phyloP scores from a whole-genome alignment of 225 moss, liverwort and hornwort species.

The Climacium dendroides region DNA sequence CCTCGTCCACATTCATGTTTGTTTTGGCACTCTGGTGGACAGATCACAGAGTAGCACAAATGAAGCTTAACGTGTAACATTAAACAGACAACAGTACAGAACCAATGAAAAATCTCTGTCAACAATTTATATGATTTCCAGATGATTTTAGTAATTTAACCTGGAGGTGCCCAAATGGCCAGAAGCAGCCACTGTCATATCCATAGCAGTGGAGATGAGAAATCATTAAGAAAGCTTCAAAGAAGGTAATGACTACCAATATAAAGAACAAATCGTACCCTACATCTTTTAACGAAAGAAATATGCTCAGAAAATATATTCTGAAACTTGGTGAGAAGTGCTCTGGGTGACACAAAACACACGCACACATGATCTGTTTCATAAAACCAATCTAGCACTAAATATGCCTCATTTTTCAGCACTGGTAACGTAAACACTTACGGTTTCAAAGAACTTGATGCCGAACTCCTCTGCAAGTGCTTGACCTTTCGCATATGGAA shows the following conservation, averaged over 20 bases:
- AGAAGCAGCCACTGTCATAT: not conserved
- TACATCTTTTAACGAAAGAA: not conserved
- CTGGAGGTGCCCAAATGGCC: not conserved
- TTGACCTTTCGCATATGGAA: conserved; percentile 73
- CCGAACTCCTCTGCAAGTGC: conserved; percentile 91
- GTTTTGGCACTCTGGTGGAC: conserved; percentile 78
- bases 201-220: not conserved
- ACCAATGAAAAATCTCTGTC: not conserved
- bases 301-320: not conserved
- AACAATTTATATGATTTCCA: not conserved
- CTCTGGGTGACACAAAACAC: not conserved
- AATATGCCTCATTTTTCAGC: not conserved
- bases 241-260: not conserved
- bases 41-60: not conserved
- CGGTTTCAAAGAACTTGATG: conserved; percentile 93
- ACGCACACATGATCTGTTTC: not conserved
- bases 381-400: not conserved
- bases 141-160: not conserved
- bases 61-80: not conserved
- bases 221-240: not conserved
- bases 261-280: not conserved
- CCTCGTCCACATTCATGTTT: conserved; percentile 80
- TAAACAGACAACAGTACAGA: not conserved
- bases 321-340: not conserved
- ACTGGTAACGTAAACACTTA: conserved; percentile 12